Evolutionary conservation across 352 stramenopile species (phyloP).

Genomic region (Phytopythium mirpurense): DNA sequence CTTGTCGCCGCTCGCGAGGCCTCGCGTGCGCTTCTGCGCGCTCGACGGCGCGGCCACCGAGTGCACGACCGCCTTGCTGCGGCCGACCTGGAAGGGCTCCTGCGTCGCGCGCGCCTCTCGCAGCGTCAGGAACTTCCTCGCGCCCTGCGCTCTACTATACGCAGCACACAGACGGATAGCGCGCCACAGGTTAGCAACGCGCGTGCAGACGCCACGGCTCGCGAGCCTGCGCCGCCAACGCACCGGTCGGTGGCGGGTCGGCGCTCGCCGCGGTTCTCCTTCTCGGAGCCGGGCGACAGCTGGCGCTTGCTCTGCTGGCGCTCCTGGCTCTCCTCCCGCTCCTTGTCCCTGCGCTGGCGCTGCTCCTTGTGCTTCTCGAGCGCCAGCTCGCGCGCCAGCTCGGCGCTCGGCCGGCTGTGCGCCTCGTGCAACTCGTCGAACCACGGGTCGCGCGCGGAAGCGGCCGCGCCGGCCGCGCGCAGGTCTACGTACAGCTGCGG

Average conservation of each 20-base stretch:
- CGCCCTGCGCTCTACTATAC: not conserved
- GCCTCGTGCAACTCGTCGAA: conserved; percentile 50
- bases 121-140: conserved; percentile 13
- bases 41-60: not conserved
- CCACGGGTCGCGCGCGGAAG: conserved; percentile 40
- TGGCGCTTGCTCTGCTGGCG: not conserved
- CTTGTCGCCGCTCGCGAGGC: not conserved
- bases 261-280: conserved; percentile 28
- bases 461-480: conserved; percentile 15
- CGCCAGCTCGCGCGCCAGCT: conserved; percentile 30
- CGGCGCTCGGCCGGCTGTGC: conserved; percentile 56
- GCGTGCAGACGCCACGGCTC: too few species aligned
- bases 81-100: conserved; percentile 17
- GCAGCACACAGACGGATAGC: not conserved
- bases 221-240: too few species aligned
- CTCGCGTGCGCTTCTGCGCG: conserved; percentile 6
- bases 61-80: conserved; percentile 4
- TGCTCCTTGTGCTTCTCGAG: conserved; percentile 11
- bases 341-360: not conserved
- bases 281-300: conserved; percentile 10
- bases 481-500: conserved; percentile 55
- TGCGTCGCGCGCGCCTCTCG: conserved; percentile 16
- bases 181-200: too few species aligned
- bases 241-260: not conserved
- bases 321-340: conserved; percentile 1